These are phyloP conservation scores for Aspergillus sp. DNA, from an alignment of 2,329 filamentous ascomycete species.

Conservation along the genomic window DNA sequence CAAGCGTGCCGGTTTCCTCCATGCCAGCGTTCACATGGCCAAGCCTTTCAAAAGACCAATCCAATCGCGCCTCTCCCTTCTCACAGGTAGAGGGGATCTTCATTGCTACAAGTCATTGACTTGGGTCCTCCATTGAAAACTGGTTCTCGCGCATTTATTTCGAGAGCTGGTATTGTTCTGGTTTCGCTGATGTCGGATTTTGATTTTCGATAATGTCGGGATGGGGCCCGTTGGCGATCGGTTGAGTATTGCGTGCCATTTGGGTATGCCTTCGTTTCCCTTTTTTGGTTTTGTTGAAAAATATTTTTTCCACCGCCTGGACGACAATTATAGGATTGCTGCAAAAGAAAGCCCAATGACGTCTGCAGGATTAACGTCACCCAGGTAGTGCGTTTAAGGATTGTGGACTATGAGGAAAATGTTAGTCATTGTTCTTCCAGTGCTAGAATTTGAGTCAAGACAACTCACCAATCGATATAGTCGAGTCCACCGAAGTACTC, in stretches of 20 bases:
- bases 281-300: slow-evolving; percentile 8
- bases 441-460: neutral
- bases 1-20: slow-evolving; percentile 20
- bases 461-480: slow-evolving; percentile 47
- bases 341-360: slow-evolving; percentile 5
- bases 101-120: slow-evolving; percentile 48
- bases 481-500: slow-evolving; percentile 53
- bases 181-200: slow-evolving; percentile 10
- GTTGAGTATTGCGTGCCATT: slow-evolving; percentile 10
- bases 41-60: slow-evolving; percentile 43
- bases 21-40: slow-evolving; percentile 34
- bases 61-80: slow-evolving; percentile 26
- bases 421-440: neutral
- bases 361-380: slow-evolving; percentile 19
- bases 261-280: slow-evolving; percentile 1
- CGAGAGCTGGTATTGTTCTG: slow-evolving; percentile 14
- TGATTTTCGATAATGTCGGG: slow-evolving; percentile 2
- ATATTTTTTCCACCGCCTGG: slow-evolving; percentile 6
- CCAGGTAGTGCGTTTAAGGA: slow-evolving; percentile 27
- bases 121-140: slow-evolving; percentile 32
- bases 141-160: slow-evolving; percentile 26
- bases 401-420: slow-evolving; percentile 9
- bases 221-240: slow-evolving; percentile 8
- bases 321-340: slow-evolving; percentile 1
- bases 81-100: slow-evolving; percentile 28